A percentile compares a stretch with the other conserved stretches of the same genome.
These are phyloP conservation scores for Iberis pinnata DNA, from an alignment of 345 rosid genomes.

Conservation along the genomic window DNA sequence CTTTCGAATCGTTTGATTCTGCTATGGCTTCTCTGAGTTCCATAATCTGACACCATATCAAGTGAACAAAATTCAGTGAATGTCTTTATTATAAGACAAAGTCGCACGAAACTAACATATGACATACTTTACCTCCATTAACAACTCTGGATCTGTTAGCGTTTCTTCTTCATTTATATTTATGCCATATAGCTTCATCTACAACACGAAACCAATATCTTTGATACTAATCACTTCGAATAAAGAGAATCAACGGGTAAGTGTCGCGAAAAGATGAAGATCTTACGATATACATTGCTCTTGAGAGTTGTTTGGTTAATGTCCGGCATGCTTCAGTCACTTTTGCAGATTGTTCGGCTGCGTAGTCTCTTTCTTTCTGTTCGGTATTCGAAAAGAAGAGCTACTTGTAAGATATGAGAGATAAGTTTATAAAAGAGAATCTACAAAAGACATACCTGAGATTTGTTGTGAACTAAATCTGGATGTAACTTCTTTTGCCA, in stretches of 20 bases:
- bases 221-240: too few species aligned
- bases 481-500: slow-evolving; percentile 98
- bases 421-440: too few species aligned
- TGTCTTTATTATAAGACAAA: too few species aligned
- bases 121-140: slow-evolving; percentile 54
- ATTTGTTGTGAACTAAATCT: slow-evolving; percentile 88
- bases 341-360: slow-evolving; percentile 81
- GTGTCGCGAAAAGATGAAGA: neutral
- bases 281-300: slow-evolving; percentile 86
- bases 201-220: slow-evolving; percentile 14
- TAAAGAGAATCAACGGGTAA: neutral
- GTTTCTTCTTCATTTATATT: slow-evolving; percentile 83
- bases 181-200: slow-evolving; percentile 73
- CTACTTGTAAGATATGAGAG: neutral
- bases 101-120: neutral
- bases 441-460: slow-evolving; percentile 45
- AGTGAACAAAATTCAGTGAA: neutral
- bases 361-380: slow-evolving; percentile 67
- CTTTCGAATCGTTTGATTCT: slow-evolving; percentile 57
- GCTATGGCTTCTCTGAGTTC: slow-evolving; percentile 86
- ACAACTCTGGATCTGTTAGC: slow-evolving; percentile 63
- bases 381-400: slow-evolving; percentile 5
- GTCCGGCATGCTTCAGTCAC: slow-evolving; percentile 80
- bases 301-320: slow-evolving; percentile 44
- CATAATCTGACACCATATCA: slow-evolving; percentile 55